Base-by-base conservation (phyloP, 2,329 filamentous ascomycete species). In the Metarhizium guizhouense region DNA sequence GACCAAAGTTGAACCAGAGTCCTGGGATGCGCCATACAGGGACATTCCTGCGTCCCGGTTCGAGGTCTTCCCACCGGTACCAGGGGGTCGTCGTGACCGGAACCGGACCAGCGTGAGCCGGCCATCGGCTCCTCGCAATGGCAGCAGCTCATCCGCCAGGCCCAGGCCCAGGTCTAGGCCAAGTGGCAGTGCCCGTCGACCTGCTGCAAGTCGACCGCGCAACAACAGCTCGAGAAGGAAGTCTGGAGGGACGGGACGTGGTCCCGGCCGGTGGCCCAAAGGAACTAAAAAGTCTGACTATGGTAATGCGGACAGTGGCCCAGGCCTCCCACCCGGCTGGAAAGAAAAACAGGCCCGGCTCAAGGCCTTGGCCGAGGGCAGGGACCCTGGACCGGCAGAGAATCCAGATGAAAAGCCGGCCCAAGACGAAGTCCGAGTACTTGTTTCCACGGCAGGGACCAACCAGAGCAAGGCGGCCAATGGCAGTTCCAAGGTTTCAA, bases 1-100 rank as follows among this genome's bases (percentile, higher is more conserved):
- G 6, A 14, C 25, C 20, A 18, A 16, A 2, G 60, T 56, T 2
- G 66, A 70, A 30, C 45, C 52, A 7, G 65, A 69, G 7, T 64
- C 70, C 45, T 84, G 81, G 81, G 65, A 67, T 11, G 62, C 67
- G 3, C 66, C 74, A 2, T 84, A 84, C 63, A 72, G 72, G 14
- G 70, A 74, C 51, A 87, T 94, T 30, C 87, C 88, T 3, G 75
- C 84, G 0, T 83, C 77, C 2, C 82, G 89, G 38, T 95, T 90
- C 68, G 86, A 91, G 63, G 83, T 94, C 45, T 93, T 88, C 64
- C 90, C 90, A 8, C 82, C 86, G 0, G 72, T 87, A 8, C 73
- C 72, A 11, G 71, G 71, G 1, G 71, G 74, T 53, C 76, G 81
- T 25, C 74, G 80, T 16, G 77, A 77, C 48, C 73, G 79, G 16